Evolutionary conservation across 176 grass and related monocot species (phyloP).

Genomic region (Oryza coarctata): DNA sequence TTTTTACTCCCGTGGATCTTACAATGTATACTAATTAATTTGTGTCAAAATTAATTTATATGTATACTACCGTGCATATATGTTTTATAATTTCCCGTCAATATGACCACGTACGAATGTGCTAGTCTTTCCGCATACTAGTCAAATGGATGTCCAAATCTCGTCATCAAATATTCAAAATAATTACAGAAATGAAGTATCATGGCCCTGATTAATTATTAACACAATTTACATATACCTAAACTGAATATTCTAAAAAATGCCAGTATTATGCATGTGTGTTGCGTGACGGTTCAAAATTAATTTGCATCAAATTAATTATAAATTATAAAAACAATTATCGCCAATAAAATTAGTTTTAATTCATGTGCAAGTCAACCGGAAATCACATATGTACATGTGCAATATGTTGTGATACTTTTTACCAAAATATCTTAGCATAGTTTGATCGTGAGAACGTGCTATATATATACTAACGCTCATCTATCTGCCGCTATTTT

Average conservation of each 20-base stretch:
- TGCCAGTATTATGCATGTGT: neutral
- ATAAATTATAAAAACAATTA: neutral
- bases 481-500: neutral
- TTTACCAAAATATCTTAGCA: neutral
- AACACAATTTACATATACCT: neutral
- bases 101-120: neutral
- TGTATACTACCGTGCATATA: neutral
- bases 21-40: no score
- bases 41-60: neutral
- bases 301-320: neutral
- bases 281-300: neutral
- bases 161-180: neutral
- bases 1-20: no score
- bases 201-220: neutral
- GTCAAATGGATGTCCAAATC: neutral
- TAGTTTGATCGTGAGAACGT: neutral
- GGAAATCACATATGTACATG: no score
- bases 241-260: neutral
- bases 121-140: neutral
- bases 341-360: neutral
- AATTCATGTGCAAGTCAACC: neutral
- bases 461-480: neutral
- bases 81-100: neutral
- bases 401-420: no score
- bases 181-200: neutral